Percentiles rank a stretch among this genome's conserved stretches.
Evolutionary conservation across 768 basidiomycete species (phyloP).

Genomic region (Lepiota subincarnata): DNA sequence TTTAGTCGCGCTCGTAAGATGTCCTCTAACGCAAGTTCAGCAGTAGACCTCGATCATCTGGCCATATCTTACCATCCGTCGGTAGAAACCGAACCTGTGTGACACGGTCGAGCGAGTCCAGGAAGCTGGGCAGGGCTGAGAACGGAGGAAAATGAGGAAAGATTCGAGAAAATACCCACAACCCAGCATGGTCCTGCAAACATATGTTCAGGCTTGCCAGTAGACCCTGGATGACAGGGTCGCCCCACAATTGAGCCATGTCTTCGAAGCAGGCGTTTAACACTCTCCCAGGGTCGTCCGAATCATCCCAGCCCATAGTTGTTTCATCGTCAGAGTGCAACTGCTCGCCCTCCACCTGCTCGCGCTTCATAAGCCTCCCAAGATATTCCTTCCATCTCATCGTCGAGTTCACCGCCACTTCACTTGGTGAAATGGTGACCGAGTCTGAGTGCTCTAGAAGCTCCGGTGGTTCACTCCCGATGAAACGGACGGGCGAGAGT

Average conservation of each 20-base stretch:
- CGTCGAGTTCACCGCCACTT: slow-evolving; percentile 51
- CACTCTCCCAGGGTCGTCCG: slow-evolving; percentile 53
- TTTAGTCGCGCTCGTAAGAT: slow-evolving; percentile 69
- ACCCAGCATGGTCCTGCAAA: slow-evolving; percentile 67
- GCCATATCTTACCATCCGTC: slow-evolving; percentile 47
- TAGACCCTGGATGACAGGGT: slow-evolving; percentile 47
- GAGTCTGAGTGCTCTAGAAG: slow-evolving; percentile 10
- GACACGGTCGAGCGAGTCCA: slow-evolving; percentile 62
- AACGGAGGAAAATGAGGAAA: neutral
- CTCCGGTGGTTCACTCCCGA: slow-evolving; percentile 26
- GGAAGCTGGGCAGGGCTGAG: slow-evolving; percentile 43
- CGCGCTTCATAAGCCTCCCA: slow-evolving; percentile 17
- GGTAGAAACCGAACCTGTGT: slow-evolving; percentile 60
- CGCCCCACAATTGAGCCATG: slow-evolving; percentile 63
- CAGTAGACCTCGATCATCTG: neutral
- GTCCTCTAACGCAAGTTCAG: slow-evolving; percentile 43
- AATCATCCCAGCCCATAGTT: slow-evolving; percentile 40
- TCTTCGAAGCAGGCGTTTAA: slow-evolving; percentile 58
- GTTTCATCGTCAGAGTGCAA: slow-evolving; percentile 17
- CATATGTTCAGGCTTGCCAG: slow-evolving; percentile 51
- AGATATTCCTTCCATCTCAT: slow-evolving; percentile 49
- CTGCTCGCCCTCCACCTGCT: slow-evolving; percentile 23
- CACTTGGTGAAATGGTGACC: slow-evolving; percentile 23
- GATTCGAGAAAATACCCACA: slow-evolving; percentile 41
- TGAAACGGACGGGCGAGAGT: slow-evolving; percentile 45